A percentile compares a stretch with the other conserved stretches of the same genome.
These are phyloP conservation scores for Serendipita vermifera DNA, from an alignment of 768 basidiomycete species.

Conservation along the genomic window DNA sequence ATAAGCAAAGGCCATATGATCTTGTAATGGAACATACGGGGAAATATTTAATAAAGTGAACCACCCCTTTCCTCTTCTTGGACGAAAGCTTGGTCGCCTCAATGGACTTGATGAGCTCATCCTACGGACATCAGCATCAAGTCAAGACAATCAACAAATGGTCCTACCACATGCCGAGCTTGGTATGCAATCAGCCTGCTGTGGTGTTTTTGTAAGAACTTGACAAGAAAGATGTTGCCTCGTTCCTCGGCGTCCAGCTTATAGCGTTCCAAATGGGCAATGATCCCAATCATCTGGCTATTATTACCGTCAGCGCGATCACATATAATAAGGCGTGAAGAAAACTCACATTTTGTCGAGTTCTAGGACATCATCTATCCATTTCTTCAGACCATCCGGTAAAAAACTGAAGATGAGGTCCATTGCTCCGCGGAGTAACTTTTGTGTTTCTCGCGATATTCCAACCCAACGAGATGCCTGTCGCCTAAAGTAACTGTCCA, in stretches of 20 bases:
- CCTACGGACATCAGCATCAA: slow-evolving; percentile 31
- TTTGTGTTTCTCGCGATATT: slow-evolving; percentile 54
- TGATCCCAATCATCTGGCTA: slow-evolving; percentile 77
- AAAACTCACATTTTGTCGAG: slow-evolving; percentile 60
- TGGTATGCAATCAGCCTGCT: slow-evolving; percentile 59
- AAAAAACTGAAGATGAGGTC: slow-evolving; percentile 94
- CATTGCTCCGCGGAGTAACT: slow-evolving; percentile 79
- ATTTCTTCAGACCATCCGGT: slow-evolving; percentile 64
- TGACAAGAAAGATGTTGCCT: slow-evolving; percentile 58
- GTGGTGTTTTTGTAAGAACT: slow-evolving; percentile 71
- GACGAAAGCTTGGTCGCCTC: slow-evolving; percentile 83
- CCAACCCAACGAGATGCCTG: slow-evolving; percentile 68
- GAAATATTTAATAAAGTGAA: slow-evolving; percentile 85
- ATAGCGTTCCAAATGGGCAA: slow-evolving; percentile 65
- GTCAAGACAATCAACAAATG: slow-evolving; percentile 16
- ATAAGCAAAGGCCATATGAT: neutral
- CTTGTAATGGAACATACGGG: slow-evolving; percentile 32
- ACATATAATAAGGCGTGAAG: slow-evolving; percentile 9
- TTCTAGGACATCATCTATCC: slow-evolving; percentile 67
- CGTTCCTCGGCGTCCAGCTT: slow-evolving; percentile 66
- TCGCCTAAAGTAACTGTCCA: slow-evolving; percentile 88
- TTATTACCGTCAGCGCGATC: slow-evolving; percentile 4
- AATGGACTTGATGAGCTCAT: slow-evolving; percentile 74
- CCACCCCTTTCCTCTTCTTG: slow-evolving; percentile 87
- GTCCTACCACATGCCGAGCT: slow-evolving; percentile 42